Evolutionary conservation across 441 rosid species (phyloP).

Genomic region (Melastoma candidum): DNA sequence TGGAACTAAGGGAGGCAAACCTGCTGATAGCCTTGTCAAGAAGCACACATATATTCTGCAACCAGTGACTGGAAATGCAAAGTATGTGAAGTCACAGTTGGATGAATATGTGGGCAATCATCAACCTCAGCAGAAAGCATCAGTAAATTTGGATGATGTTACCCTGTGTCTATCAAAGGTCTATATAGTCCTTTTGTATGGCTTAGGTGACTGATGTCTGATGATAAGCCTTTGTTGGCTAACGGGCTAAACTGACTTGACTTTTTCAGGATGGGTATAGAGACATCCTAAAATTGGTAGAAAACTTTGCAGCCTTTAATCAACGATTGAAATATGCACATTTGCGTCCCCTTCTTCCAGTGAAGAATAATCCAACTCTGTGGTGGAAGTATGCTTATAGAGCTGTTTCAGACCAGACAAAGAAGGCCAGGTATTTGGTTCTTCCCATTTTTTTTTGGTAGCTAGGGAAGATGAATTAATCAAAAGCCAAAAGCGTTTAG

Average conservation of each 20-base stretch:
- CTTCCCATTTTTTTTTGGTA: no score
- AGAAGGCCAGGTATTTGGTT: slow-evolving; percentile 65
- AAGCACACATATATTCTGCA: slow-evolving; percentile 79
- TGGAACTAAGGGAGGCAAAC: slow-evolving; percentile 80
- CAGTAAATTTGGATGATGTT: slow-evolving; percentile 88
- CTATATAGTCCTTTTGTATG: slow-evolving; percentile 10
- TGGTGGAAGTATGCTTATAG: slow-evolving; percentile 97
- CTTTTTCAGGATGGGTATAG: slow-evolving; percentile 77
- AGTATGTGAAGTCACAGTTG: slow-evolving; percentile 51
- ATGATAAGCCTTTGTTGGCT: slow-evolving; percentile 12
- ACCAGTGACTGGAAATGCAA: slow-evolving; percentile 94
- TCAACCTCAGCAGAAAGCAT: slow-evolving; percentile 79
- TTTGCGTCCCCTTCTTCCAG: slow-evolving; percentile 72
- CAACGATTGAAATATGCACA: slow-evolving; percentile 88
- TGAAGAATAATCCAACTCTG: slow-evolving; percentile 60
- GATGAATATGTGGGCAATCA: slow-evolving; percentile 30
- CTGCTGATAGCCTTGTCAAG: slow-evolving; percentile 47
- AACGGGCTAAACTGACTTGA: slow-evolving; percentile 12
- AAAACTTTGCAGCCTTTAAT: slow-evolving; percentile 85
- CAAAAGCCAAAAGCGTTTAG: no score
- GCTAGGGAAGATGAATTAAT: no score
- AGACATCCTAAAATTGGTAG: slow-evolving; percentile 85
- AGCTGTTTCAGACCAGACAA: slow-evolving; percentile 82
- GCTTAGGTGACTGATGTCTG: slow-evolving; percentile 1
- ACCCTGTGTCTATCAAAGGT: slow-evolving; percentile 96